phyloP scores from a whole-genome alignment of 2,329 filamentous ascomycete genomes.

The Stagonosporopsis rhizophila region DNA sequence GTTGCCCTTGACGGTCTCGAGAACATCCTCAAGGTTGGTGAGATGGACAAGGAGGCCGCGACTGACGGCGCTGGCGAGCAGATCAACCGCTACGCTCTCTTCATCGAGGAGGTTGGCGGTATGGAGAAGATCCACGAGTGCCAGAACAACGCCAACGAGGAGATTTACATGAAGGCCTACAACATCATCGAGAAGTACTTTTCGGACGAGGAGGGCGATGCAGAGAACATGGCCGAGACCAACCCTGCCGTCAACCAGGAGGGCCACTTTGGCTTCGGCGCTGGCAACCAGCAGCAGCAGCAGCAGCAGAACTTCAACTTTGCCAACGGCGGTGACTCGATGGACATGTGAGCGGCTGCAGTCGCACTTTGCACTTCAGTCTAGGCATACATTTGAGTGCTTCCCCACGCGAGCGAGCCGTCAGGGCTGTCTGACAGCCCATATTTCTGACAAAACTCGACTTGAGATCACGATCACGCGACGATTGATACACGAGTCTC shows the following conservation, averaged over 20 bases:
- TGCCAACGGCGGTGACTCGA: constrained; percentile 75
- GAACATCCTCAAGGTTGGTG: constrained; percentile 99
- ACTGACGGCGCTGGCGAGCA: constrained; percentile 65
- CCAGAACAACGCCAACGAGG: constrained; percentile 99
- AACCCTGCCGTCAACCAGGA: constrained; percentile 74
- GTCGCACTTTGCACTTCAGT: neutral
- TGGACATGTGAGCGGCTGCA: constrained; percentile 69
- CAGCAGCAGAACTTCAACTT: constrained; percentile 93
- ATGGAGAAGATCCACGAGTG: constrained; percentile 99
- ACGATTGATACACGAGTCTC: constrained; percentile 38
- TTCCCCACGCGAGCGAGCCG: constrained; percentile 10
- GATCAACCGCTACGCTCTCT: constrained; percentile 96
- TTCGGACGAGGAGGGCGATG: constrained; percentile 91
- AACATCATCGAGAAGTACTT: constrained; percentile 99
- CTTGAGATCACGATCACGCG: constrained; percentile 28
- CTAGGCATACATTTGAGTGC: constrained; percentile 10
- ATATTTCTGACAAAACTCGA: constrained; percentile 17
- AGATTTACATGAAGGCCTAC: constrained; percentile 99
- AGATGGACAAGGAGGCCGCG: constrained; percentile 94
- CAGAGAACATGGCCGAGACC: constrained; percentile 78
- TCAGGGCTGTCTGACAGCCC: constrained; percentile 3
- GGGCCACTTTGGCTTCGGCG: constrained; percentile 80
- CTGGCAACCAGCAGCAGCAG: constrained; percentile 59
- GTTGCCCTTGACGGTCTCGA: constrained; percentile 96
- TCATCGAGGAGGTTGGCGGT: constrained; percentile 97